Evolutionary conservation across 306 rosid genomes (phyloP).

Genomic region (Biancaea sappan): DNA sequence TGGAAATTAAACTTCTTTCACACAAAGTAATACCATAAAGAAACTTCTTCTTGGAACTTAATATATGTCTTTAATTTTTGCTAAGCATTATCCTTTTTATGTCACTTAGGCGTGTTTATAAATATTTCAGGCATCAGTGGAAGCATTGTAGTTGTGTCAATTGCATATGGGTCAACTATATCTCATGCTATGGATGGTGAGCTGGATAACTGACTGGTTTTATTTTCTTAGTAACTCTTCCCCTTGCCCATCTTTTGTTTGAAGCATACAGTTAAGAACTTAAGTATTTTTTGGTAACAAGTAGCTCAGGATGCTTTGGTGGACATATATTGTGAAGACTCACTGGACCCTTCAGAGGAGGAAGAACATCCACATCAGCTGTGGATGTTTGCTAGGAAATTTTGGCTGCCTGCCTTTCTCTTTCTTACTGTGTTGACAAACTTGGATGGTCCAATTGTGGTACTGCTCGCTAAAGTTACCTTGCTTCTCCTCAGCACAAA

Average conservation of each 20-base stretch:
- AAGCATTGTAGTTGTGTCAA: slow-evolving; percentile 53
- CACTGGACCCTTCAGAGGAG: slow-evolving; percentile 39
- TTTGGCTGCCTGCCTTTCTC: slow-evolving; percentile 69
- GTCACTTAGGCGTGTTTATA: slow-evolving; percentile 22
- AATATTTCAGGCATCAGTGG: slow-evolving; percentile 52
- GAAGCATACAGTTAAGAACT: slow-evolving; percentile 9
- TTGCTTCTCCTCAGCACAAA: slow-evolving; percentile 73
- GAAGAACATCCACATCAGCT: slow-evolving; percentile 40
- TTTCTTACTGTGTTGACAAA: slow-evolving; percentile 53
- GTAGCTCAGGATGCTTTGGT: slow-evolving; percentile 55
- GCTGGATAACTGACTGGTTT: slow-evolving; percentile 34
- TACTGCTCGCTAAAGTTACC: slow-evolving; percentile 45
- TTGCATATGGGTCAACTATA: slow-evolving; percentile 49
- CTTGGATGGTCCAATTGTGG: slow-evolving; percentile 50
- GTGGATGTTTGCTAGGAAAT: slow-evolving; percentile 54
- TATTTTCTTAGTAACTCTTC: slow-evolving; percentile 1
- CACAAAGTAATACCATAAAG: slow-evolving; percentile 26
- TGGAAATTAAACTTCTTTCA: not conserved
- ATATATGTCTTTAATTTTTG: not conserved
- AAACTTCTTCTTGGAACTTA: slow-evolving; percentile 7
- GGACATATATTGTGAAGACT: slow-evolving; percentile 35
- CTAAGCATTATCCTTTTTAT: slow-evolving; percentile 12
- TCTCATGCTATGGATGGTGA: slow-evolving; percentile 77
- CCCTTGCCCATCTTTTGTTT: not conserved
- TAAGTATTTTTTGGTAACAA: slow-evolving; percentile 22